phyloP scores from a whole-genome alignment of 208 protist genomes.

The Acanthamoeba divionensis region DNA sequence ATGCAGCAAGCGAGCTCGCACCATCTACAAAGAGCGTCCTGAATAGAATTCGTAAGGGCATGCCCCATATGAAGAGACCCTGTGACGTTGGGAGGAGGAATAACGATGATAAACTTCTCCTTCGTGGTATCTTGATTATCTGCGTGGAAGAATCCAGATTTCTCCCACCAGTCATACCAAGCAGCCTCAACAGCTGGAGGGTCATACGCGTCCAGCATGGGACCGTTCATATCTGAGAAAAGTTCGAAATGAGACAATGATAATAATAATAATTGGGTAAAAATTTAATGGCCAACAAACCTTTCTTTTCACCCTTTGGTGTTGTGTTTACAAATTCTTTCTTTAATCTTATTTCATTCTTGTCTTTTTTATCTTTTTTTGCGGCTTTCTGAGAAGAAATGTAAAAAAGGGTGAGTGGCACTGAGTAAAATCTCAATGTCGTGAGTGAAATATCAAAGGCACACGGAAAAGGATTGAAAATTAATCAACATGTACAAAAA shows the following conservation, averaged over 20 bases:
- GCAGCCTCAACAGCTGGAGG: slow-evolving; percentile 91
- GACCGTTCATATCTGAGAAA: slow-evolving; percentile 20
- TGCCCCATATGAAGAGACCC: slow-evolving; percentile 99
- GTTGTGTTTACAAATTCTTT: slow-evolving; percentile 63
- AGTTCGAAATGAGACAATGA: neutral
- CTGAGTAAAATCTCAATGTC: too few relatives aligned
- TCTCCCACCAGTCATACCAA: slow-evolving; percentile 98
- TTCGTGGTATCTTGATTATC: slow-evolving; percentile 46
- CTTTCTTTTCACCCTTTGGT: slow-evolving; percentile 65
- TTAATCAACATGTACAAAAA: too few relatives aligned
- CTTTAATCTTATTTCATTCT: slow-evolving; percentile 35
- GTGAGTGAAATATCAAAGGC: too few relatives aligned
- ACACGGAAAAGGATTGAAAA: too few relatives aligned
- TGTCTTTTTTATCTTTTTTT: slow-evolving; percentile 25
- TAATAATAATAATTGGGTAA: neutral
- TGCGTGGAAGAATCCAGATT: slow-evolving; percentile 88
- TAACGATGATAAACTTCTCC: slow-evolving; percentile 91
- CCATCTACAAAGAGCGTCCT: slow-evolving; percentile 94
- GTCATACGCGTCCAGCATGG: slow-evolving; percentile 80
- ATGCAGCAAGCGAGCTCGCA: neutral
- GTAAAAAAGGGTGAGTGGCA: too few relatives aligned
- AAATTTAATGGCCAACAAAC: neutral
- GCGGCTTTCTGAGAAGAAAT: too few relatives aligned
- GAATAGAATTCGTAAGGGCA: slow-evolving; percentile 90
- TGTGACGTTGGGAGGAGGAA: slow-evolving; percentile 99